phyloP scores from a whole-genome alignment of 1,139 yeast species.

The Taphrina populina region DNA sequence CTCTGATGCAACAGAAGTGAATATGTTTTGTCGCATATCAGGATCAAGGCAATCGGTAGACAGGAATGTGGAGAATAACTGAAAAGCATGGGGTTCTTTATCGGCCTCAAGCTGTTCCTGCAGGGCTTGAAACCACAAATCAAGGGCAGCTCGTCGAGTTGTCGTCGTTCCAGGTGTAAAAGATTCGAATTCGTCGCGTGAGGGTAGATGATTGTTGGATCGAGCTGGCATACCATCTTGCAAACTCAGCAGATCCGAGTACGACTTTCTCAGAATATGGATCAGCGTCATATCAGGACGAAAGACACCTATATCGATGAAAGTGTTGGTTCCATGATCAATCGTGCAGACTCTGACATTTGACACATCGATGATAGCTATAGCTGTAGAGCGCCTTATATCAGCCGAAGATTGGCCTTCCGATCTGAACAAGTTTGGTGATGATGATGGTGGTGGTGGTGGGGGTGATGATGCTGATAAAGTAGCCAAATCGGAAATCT shows the following conservation, averaged over 20 bases:
- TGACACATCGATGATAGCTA: background rate
- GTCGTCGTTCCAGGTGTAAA: conserved; percentile 1
- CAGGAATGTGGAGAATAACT: background rate
- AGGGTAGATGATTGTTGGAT: conserved; percentile 1
- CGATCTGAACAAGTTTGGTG: background rate
- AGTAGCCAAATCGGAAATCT: background rate
- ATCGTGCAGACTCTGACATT: background rate
- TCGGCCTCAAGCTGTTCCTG: background rate
- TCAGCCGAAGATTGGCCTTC: too few relatives aligned
- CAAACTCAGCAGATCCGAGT: background rate
- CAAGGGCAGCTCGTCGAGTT: conserved; percentile 46
- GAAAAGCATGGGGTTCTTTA: background rate
- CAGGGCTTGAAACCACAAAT: conserved; percentile 16
- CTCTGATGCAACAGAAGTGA: background rate
- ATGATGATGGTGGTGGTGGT: background rate
- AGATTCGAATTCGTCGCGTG: conserved; percentile 6
- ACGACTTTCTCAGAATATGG: conserved; percentile 3
- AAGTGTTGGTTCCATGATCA: background rate
- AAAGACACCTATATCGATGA: conserved; percentile 5
- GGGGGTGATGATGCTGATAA: background rate
- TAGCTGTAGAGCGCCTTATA: too few relatives aligned
- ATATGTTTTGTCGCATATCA: background rate
- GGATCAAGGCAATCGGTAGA: conserved; percentile 49
- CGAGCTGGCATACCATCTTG: background rate
- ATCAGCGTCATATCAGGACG: conserved; percentile 1